phyloP scores from a whole-genome alignment of 495 filamentous ascomycete genomes.

The Penicillium taxi region DNA sequence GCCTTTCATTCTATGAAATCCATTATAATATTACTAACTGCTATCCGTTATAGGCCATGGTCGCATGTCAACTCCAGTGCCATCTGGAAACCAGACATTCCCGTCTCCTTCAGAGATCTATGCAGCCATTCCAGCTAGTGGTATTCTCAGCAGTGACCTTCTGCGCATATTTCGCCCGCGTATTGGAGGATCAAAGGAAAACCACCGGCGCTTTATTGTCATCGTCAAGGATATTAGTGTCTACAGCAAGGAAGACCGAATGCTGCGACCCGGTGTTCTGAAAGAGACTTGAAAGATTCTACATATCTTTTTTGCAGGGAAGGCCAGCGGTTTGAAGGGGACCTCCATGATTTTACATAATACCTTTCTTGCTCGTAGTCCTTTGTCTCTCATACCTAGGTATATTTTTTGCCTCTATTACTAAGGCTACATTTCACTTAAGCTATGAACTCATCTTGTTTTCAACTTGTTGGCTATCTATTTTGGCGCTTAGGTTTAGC shows the following conservation, averaged over 20 bases:
- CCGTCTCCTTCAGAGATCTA: constrained; percentile 65
- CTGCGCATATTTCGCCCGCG: constrained; percentile 54
- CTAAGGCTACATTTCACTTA: too few relatives aligned
- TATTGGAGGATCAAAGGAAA: constrained; percentile 43
- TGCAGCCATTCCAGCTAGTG: constrained; percentile 56
- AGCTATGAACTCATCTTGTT: too few relatives aligned
- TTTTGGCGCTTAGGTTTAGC: too few relatives aligned
- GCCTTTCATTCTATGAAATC: not conserved
- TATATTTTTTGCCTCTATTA: too few relatives aligned
- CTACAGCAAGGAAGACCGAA: constrained; percentile 38
- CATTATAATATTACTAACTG: constrained; percentile 5
- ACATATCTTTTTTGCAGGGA: too few relatives aligned
- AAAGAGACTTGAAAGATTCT: constrained; percentile 30
- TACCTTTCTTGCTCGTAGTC: too few relatives aligned
- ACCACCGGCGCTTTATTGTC: constrained; percentile 36
- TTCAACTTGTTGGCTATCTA: too few relatives aligned
- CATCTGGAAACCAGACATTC: constrained; percentile 28
- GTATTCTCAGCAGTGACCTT: constrained; percentile 56
- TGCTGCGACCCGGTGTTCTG: constrained; percentile 34
- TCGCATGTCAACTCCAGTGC: constrained; percentile 29
- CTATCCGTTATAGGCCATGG: constrained; percentile 13
- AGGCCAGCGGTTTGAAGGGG: too few relatives aligned
- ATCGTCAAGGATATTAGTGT: constrained; percentile 43
- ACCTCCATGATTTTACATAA: too few relatives aligned
- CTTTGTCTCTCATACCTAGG: too few relatives aligned